Base-by-base conservation (phyloP, 768 basidiomycete species). In the Boletellus ananiceps region DNA sequence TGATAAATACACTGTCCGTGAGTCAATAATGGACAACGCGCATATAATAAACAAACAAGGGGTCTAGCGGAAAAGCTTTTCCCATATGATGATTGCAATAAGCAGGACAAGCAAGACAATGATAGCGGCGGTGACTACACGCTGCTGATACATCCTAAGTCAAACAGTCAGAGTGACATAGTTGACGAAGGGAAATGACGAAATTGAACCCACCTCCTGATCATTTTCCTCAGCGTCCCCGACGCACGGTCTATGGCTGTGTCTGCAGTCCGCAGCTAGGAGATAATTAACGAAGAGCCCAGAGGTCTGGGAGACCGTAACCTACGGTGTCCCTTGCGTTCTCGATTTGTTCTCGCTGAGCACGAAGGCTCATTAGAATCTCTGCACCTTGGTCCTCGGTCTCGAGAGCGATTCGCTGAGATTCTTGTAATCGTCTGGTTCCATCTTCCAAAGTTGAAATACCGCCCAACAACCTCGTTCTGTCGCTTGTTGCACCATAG, bases 351-450 rank as follows among this genome's bases (percentile, higher is more conserved):
- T 97, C 96, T 56, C 96, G 71, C 70, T 99, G 96, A 2, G 76
- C 73, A 47, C 93, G 71, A 54, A 99, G 74, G 65, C 88, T 93
- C 64, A 83, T 67, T 56, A 99, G 65, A 57, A 99, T 97, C 59
- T 93, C 93, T 11, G 93, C 86, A 8, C 96, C 96, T 38, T 97
- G 86, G 62, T 89, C 84, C 71, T 98, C 96, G 12, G 96, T 97
- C 74, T 99, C 95, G 29, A 99, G 71, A 9, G 95, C 95, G 35
- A 98, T 80, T 19, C 92, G 79, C 51, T 96, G 93, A 16, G 87
- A 89, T 51, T 97, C 93, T 56, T 93, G 84, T 46, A 99, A 68
- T 35, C 96, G 76, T 52, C 84, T 79, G 2, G 85, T 78, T 2
- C 95, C 93, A 58, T 96, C 90, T 57, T 89, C 86, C 25, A 99